These are phyloP conservation scores for Colletotrichum incanum DNA, from an alignment of 2,329 filamentous ascomycete genomes.

Conservation along the genomic window DNA sequence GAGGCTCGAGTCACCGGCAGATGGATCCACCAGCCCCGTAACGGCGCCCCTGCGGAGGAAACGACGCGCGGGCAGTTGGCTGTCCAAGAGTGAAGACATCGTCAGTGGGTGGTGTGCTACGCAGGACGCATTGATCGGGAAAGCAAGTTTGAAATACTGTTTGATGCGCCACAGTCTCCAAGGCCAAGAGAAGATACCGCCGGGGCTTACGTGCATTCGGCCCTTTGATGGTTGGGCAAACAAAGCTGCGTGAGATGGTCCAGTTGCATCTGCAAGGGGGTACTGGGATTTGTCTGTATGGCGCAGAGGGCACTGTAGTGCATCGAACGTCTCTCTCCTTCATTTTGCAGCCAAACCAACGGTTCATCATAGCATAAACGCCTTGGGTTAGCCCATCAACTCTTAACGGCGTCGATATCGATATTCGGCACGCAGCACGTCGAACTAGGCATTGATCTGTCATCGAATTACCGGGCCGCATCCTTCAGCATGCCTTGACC, in stretches of 20 bases:
- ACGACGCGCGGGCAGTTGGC: neutral
- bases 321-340: neutral
- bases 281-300: neutral
- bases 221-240: neutral
- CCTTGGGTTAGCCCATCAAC: neutral
- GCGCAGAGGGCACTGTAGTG: neutral
- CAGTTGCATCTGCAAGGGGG: neutral
- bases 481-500: neutral
- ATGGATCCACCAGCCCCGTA: constrained; percentile 3
- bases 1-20: neutral
- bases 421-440: no score
- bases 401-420: neutral
- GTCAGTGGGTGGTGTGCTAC: neutral
- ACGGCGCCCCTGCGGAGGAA: neutral
- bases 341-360: neutral
- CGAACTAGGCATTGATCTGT: neutral
- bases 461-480: neutral
- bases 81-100: neutral
- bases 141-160: neutral
- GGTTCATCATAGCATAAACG: neutral
- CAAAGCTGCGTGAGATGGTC: neutral
- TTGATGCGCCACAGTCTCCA: neutral
- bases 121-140: neutral
- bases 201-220: constrained; percentile 1
- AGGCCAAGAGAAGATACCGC: no score